Evolutionary conservation across 2,329 filamentous ascomycete species (phyloP), one percentile per base, ranked within the genome.

Genomic region (Stemphylium lycopersici): DNA sequence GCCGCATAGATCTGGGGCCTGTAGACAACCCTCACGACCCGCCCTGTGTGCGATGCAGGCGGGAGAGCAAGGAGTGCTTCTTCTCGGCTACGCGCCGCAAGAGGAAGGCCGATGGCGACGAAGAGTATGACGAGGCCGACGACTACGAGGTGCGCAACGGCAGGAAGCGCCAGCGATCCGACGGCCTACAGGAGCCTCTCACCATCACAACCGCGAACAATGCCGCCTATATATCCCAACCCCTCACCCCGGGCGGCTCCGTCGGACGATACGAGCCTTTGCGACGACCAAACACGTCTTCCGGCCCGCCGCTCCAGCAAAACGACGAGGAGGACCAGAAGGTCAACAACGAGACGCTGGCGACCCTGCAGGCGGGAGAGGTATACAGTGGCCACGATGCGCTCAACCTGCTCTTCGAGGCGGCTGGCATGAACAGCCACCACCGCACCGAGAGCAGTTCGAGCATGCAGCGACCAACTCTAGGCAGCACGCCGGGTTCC

Each of bases 1-100:
- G 15, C 15, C 40, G 18, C 20, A n/a, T 20, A 55, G 52, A 55
- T 39, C 48, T 55, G 24, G 75, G 85, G 31, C 51, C 50, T 42
- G 93, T 98, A 72, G 95, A 98, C 78, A 93, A 95, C 68, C 95
- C 95, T 20, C 87, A 93, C 76, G 91, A 96, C 67, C 93, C 93
- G 50, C 95, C 95, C 2, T 99, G 95, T 76, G 90, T 93, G 55
- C 87, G 95, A 71, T 99, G 95, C 75, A 89, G 92, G 48, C 88
- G 95, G 64, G 95, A 99, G 80, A 91, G 89, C 79, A 98, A 98
- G 76, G 89, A 96, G 69, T 99, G 95, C 80, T 96, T 89, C 83
- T 99, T 99, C 81, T 96, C 92, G 59, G 91, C 92, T 16, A 98
- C 93, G 29, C 85, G 95, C 45, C 87, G 95, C 71, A 98, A 98